Percentiles rank a stretch among this genome's conserved stretches.
phyloP scores from a whole-genome alignment of 2,329 filamentous ascomycete genomes.

The Pseudohalonectria lignicola region DNA sequence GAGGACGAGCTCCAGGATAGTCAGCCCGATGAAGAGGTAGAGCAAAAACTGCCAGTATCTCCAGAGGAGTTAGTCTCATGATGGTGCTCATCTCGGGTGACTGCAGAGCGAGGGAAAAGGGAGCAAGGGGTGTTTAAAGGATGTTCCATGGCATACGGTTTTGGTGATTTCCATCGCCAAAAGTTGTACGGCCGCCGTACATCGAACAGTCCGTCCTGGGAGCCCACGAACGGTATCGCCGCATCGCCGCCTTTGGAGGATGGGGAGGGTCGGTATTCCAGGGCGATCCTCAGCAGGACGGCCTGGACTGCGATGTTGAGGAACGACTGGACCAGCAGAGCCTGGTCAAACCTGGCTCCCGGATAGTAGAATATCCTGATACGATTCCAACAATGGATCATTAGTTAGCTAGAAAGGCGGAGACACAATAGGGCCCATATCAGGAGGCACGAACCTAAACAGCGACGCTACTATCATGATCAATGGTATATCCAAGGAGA shows the following conservation, averaged over 20 bases:
- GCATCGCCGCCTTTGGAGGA: conserved; percentile 50
- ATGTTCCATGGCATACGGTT: no score
- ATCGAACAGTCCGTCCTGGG: conserved; percentile 26
- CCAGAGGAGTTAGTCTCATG: background rate
- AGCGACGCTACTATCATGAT: conserved; percentile 63
- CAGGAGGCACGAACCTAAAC: conserved; percentile 37
- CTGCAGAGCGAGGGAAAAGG: background rate
- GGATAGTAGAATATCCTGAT: conserved; percentile 59
- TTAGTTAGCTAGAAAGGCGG: background rate
- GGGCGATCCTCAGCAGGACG: conserved; percentile 54
- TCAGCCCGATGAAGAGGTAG: conserved; percentile 52
- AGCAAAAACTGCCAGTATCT: conserved; percentile 66
- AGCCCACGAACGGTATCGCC: conserved; percentile 50
- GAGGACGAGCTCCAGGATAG: conserved; percentile 57
- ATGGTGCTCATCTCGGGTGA: no score
- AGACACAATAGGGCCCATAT: background rate
- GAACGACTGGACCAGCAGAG: conserved; percentile 52
- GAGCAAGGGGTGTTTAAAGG: no score
- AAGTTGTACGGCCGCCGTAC: conserved; percentile 60
- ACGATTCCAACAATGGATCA: background rate
- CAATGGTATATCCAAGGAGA: conserved; percentile 60
- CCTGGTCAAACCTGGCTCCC: conserved; percentile 52
- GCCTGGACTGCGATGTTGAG: conserved; percentile 56
- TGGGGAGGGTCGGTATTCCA: conserved; percentile 53
- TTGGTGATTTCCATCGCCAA: conserved; percentile 69